These are phyloP conservation scores for Schoenoplectus tabernaemontani DNA, from an alignment of 202 grass and related monocot species.

Conservation along the genomic window DNA sequence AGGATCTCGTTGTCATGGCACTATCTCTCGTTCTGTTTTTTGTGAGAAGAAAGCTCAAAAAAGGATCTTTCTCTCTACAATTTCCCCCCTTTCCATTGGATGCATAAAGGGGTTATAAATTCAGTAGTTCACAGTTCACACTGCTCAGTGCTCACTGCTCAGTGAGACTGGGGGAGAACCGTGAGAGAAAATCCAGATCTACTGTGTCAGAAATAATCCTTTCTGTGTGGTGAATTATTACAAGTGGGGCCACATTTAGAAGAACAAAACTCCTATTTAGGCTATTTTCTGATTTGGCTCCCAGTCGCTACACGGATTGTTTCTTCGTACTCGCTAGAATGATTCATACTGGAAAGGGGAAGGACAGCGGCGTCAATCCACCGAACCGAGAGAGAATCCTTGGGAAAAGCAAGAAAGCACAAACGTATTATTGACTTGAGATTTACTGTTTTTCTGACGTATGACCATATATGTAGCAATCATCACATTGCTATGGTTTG, in stretches of 20 bases:
- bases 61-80: neutral
- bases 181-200: neutral
- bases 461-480: too few species aligned
- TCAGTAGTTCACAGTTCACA: too few species aligned
- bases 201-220: neutral
- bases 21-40: slow-evolving; percentile 15
- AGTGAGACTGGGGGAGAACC: neutral
- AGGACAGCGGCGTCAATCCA: neutral
- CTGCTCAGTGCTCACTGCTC: too few species aligned
- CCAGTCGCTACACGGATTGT: neutral
- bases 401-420: neutral
- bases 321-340: neutral
- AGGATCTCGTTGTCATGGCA: slow-evolving; percentile 34
- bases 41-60: neutral
- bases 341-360: neutral
- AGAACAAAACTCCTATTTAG: too few species aligned
- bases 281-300: neutral
- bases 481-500: too few species aligned
- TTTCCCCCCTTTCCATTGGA: too few species aligned
- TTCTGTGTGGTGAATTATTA: neutral
- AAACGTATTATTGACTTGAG: neutral
- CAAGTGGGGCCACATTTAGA: neutral
- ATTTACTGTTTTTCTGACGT: too few species aligned
- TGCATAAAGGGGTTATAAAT: too few species aligned
- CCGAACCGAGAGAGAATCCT: slow-evolving; percentile 2